phyloP scores from a whole-genome alignment of 2,329 filamentous ascomycete species.

The Colletotrichum paranaense region DNA sequence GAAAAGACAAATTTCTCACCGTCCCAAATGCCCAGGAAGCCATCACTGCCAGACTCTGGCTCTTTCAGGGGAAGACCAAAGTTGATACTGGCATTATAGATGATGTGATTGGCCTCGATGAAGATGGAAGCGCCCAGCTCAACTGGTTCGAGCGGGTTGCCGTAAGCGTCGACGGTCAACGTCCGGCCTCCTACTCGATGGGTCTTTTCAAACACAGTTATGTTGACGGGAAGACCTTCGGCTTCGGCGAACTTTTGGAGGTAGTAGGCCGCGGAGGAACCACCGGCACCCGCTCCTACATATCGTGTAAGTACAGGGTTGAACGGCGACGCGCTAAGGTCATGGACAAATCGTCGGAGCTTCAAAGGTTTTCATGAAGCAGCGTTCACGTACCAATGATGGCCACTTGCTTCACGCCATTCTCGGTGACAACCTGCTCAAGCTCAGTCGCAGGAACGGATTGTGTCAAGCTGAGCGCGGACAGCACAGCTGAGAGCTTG shows the following conservation, averaged over 20 bases:
- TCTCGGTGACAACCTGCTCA: constrained; percentile 36
- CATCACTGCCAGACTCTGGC: constrained; percentile 58
- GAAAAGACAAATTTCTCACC: constrained; percentile 79
- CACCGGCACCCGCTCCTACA: constrained; percentile 87
- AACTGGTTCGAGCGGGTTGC: constrained; percentile 73
- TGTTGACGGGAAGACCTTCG: constrained; percentile 72
- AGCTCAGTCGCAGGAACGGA: constrained; percentile 30
- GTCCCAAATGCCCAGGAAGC: constrained; percentile 84
- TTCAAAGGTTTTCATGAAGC: not conserved
- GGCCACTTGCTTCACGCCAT: constrained; percentile 39
- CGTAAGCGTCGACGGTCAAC: constrained; percentile 83
- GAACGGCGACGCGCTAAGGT: not conserved
- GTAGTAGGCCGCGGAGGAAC: constrained; percentile 88
- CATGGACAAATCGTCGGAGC: not conserved
- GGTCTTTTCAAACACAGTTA: constrained; percentile 89
- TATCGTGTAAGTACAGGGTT: not conserved
- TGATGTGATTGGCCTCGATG: constrained; percentile 83
- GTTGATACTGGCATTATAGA: constrained; percentile 76
- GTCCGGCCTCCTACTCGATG: constrained; percentile 85
- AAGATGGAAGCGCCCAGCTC: constrained; percentile 96
- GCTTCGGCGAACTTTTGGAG: constrained; percentile 76
- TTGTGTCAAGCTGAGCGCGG: constrained; percentile 35
- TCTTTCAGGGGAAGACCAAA: constrained; percentile 75
- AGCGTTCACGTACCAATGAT: constrained; percentile 41
- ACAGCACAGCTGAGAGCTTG: constrained; percentile 37